Conservation (phyloP, 2,329 filamentous ascomycete species). For the Sporothrix variecibatus region DNA sequence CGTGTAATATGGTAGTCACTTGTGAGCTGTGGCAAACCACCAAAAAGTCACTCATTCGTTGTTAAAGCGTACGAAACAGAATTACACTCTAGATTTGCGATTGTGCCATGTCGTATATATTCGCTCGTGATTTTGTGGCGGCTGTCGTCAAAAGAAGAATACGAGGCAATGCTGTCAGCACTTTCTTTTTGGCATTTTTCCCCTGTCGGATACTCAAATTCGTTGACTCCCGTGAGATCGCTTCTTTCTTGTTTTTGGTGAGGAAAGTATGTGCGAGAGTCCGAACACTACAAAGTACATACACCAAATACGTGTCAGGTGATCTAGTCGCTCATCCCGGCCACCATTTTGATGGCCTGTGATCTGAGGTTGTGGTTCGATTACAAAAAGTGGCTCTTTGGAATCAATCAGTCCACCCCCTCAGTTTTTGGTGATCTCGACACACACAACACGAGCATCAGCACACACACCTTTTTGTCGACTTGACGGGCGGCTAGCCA, state of each 20-base stretch:
- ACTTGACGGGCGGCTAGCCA: neutral
- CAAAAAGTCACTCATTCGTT: neutral
- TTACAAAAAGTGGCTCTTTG: neutral
- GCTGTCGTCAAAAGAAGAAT: neutral
- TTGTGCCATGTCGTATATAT: neutral
- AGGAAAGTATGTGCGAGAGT: neutral
- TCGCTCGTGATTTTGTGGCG: neutral
- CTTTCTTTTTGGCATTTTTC: neutral
- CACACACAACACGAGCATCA: neutral
- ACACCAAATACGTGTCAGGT: neutral
- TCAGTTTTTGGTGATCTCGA: neutral
- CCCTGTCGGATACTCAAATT: neutral
- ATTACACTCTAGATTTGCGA: neutral
- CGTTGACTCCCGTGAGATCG: neutral
- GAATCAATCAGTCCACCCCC: constrained; percentile 14
- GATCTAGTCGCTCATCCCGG: neutral
- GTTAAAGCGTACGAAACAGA: neutral
- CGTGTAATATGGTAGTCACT: neutral
- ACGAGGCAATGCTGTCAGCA: neutral
- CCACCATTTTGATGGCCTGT: neutral
- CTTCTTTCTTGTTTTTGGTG: neutral
- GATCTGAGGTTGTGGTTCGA: neutral
- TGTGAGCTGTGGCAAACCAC: neutral
- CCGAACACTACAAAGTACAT: neutral
- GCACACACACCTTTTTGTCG: neutral